Conservation (phyloP, 1,284 basidiomycete species). For the Leccinum huronense region DNA sequence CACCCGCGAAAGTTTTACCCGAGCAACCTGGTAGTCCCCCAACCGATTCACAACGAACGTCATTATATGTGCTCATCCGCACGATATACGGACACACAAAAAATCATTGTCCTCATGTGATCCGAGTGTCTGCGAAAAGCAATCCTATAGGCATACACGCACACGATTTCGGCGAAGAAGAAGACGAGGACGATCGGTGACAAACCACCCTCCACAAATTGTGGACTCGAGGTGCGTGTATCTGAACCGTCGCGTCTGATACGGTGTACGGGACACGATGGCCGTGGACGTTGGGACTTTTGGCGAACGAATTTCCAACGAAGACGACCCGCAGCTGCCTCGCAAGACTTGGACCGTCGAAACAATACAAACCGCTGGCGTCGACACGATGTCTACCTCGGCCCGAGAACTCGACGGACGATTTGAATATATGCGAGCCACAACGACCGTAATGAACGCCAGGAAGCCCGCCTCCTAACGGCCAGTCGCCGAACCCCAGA, state of each 20-base stretch:
- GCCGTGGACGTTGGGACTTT: background rate
- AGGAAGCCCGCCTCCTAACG: background rate
- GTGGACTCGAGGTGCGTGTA: background rate
- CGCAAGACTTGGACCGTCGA: background rate
- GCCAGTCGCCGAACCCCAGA: background rate
- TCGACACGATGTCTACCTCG: background rate
- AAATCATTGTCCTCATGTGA: background rate
- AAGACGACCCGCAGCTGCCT: background rate
- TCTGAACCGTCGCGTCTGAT: background rate
- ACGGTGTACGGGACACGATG: background rate
- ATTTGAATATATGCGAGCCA: background rate
- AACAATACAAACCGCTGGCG: background rate
- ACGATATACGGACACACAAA: background rate
- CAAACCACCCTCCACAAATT: background rate
- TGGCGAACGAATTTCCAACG: background rate
- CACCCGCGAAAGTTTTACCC: slow-evolving; percentile 30
- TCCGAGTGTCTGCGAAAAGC: background rate
- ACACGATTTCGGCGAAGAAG: background rate
- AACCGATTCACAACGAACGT: slow-evolving; percentile 1
- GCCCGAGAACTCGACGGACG: background rate
- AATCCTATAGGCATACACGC: background rate
- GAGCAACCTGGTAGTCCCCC: background rate
- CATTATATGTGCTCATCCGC: background rate
- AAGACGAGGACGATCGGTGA: background rate
- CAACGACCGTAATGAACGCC: background rate